Evolutionary conservation across 331 rosid genomes (phyloP).

Genomic region (Quercus lobata): DNA sequence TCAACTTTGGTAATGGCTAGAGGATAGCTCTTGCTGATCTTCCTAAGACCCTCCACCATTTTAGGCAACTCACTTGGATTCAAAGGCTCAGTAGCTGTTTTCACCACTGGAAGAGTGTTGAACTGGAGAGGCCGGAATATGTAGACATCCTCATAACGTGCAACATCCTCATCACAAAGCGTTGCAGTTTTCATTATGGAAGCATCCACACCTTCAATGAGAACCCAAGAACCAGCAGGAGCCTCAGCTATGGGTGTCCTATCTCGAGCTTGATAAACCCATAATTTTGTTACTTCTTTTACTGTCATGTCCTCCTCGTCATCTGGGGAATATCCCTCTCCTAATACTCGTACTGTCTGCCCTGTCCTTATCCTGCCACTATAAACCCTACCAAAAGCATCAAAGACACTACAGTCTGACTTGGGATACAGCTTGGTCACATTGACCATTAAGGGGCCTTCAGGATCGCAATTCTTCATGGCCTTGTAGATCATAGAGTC

Average conservation of each 20-base stretch:
- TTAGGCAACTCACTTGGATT: constrained; percentile 97
- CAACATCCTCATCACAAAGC: constrained; percentile 54
- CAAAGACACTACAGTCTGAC: constrained; percentile 96
- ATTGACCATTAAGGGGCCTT: constrained; percentile 88
- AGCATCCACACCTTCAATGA: constrained; percentile 98
- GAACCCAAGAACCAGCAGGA: constrained; percentile 96
- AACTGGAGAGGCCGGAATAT: constrained; percentile 93
- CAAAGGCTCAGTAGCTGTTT: constrained; percentile 95
- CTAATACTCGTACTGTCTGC: constrained; percentile 82
- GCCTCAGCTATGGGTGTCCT: constrained; percentile 94
- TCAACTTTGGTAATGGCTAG: constrained; percentile 95
- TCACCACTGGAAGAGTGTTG: constrained; percentile 94
- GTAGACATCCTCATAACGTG: constrained; percentile 76
- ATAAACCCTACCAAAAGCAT: constrained; percentile 94
- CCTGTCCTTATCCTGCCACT: constrained; percentile 96
- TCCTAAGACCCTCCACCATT: constrained; percentile 98
- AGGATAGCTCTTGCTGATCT: constrained; percentile 99
- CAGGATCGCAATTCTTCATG: constrained; percentile 77
- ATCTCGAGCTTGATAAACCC: constrained; percentile 97
- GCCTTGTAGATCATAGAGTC: constrained; percentile 81
- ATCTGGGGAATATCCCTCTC: constrained; percentile 98
- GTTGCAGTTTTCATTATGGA: constrained; percentile 99
- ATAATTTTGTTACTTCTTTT: constrained; percentile 90
- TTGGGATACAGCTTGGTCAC: constrained; percentile 94
- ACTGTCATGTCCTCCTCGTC: constrained; percentile 99